Base-by-base conservation (phyloP, 371 early-diverging fungal species). In the Mortierella sp. region DNA sequence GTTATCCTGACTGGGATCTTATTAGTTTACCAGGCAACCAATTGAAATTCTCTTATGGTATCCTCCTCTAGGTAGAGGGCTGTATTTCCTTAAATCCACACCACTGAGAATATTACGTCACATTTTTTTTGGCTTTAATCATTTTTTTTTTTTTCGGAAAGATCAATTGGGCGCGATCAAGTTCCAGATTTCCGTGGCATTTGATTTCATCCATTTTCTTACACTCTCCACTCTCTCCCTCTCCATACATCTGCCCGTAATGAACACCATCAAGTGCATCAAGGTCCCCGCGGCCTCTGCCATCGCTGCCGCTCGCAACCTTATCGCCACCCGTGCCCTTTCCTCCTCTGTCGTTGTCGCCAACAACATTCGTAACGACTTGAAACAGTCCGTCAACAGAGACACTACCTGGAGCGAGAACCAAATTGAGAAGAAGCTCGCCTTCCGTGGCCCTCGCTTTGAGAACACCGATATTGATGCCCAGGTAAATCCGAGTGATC, bases 361-460 rank as follows among this genome's bases (percentile, higher is more conserved):
- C 28, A 65, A 73, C 50, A 77, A 77, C 64, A 58, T 67, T 70
- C 52, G 72, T 40, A 33, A 63, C 15, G 75, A 70, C 36, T 59
- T 80, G 58, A 70, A 89, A 74, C 96, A 97, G 84, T 88, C 96
- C 8, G 83, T 90, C 59, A 96, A 96, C 87, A 91, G 93, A 70
- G 86, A 84, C 9, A 70, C 85, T 2, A 88, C 93, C 33, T 97
- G 97, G 97, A 92, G 94, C 60, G 72, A 81, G 55, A 87, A 82
- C 72, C 97, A 97, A 84, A 87, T 89, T 62, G 86, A 92, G 58
- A 91, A 92, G 84, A 70, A 74, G 33, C 84, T 83, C n/a, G 95
- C 94, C 53, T 89, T 94, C 86, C 77, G 78, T 63, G 96, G 95
- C 40, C 95, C 97, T 69, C 92, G 96, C 68, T 98, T 98, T 83